Conservation (phyloP, 148 eudicot genomes). For the Dianthus caryophyllus region DNA sequence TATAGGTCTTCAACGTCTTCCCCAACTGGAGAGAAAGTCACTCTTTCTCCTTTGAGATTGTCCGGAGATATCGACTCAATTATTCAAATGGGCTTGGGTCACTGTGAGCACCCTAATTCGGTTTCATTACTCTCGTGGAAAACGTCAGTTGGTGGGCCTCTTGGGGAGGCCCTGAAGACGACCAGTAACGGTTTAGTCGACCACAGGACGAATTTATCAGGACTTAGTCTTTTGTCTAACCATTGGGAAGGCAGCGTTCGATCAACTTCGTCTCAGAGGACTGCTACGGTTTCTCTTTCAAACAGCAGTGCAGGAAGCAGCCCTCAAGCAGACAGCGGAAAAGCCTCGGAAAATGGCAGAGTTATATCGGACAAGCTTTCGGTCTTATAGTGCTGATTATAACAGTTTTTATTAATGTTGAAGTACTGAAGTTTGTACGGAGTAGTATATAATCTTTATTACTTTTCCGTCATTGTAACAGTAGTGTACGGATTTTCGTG, state of each 20-base stretch:
- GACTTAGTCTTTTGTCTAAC: constrained; percentile 34
- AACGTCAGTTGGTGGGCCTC: constrained; percentile 70
- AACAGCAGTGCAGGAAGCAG: constrained; percentile 79
- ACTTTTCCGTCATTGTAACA: not conserved
- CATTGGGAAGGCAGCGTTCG: constrained; percentile 47
- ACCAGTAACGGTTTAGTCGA: not conserved
- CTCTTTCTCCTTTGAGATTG: constrained; percentile 41
- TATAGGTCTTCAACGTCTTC: constrained; percentile 47
- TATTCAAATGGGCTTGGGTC: constrained; percentile 36
- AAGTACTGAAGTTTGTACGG: not conserved
- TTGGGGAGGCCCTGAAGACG: constrained; percentile 51
- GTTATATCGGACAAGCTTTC: not conserved
- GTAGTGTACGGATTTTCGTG: not conserved
- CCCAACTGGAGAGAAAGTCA: constrained; percentile 39
- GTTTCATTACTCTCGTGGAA: constrained; percentile 38
- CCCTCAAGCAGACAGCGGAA: constrained; percentile 23
- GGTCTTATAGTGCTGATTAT: not conserved
- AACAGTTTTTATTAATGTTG: not conserved
- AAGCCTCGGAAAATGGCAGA: not conserved
- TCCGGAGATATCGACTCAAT: constrained; percentile 43
- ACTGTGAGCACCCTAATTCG: not conserved
- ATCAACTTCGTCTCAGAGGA: constrained; percentile 49
- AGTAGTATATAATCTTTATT: not conserved
- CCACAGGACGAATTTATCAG: not conserved
- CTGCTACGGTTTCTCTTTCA: constrained; percentile 53